A percentile compares a stretch with the other conserved stretches of the same genome.
phyloP scores from a whole-genome alignment of 192 early-diverging fungal species.

The Coemansia sp. region DNA sequence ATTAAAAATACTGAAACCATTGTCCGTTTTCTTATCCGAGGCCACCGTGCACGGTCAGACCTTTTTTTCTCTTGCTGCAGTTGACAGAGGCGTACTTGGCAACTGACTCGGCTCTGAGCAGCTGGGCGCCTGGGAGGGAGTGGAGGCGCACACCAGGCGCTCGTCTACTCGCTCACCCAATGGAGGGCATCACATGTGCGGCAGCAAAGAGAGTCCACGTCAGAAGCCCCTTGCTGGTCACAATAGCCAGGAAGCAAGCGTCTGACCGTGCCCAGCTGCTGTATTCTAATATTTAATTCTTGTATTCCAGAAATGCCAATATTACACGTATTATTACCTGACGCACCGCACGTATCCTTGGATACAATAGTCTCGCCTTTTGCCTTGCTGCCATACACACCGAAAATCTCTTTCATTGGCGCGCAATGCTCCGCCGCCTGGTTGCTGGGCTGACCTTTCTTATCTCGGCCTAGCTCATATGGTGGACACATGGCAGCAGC shows the following conservation, averaged over 20 bases:
- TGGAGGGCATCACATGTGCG: constrained; percentile 1
- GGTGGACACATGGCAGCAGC: background rate
- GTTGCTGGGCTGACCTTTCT: background rate
- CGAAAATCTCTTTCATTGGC: constrained; percentile 2
- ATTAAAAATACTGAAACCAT: constrained; percentile 16
- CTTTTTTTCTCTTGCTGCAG: background rate
- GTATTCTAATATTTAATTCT: background rate
- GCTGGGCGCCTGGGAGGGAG: constrained; percentile 1
- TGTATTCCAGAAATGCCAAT: background rate
- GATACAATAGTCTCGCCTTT: constrained; percentile 1
- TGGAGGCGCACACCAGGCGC: constrained; percentile 4
- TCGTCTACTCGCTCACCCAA: background rate
- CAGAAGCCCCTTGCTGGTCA: constrained; percentile 12
- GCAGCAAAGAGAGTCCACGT: constrained; percentile 1
- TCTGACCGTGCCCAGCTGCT: constrained; percentile 4
- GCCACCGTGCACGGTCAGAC: background rate
- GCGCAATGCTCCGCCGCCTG: background rate
- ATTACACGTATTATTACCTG: constrained; percentile 1
- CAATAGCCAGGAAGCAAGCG: background rate
- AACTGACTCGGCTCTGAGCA: constrained; percentile 3
- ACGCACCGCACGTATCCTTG: background rate
- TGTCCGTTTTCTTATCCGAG: background rate
- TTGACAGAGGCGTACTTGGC: constrained; percentile 6
- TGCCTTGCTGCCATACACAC: background rate
- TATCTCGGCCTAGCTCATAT: constrained; percentile 4